These are phyloP conservation scores for Sequoiadendron giganteum DNA, from an alignment of 75 land plant species.

Conservation along the genomic window DNA sequence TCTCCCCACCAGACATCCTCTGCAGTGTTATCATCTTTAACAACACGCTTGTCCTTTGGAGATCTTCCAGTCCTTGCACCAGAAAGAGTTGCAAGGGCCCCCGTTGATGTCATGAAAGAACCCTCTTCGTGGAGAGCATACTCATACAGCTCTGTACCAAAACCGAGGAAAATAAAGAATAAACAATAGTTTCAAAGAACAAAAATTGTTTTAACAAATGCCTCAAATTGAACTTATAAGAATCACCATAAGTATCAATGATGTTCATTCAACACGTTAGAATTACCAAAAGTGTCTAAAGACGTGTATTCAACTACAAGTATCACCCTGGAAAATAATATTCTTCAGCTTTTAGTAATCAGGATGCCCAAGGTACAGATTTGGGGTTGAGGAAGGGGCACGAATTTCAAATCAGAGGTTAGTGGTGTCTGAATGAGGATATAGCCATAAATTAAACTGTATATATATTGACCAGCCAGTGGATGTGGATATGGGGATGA, in stretches of 20 bases:
- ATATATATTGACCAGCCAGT: not conserved
- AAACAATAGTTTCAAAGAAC: not conserved
- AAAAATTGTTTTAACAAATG: not conserved
- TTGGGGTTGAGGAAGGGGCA: not conserved
- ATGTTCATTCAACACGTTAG: not conserved
- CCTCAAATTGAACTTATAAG: not conserved
- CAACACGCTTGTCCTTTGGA: slow-evolving; percentile 60
- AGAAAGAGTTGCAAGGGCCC: slow-evolving; percentile 57
- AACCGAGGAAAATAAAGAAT: not conserved
- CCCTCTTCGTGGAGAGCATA: slow-evolving; percentile 54
- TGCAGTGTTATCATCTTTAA: slow-evolving; percentile 31
- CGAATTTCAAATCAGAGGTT: not conserved
- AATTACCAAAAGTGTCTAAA: not conserved
- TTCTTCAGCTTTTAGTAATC: not conserved
- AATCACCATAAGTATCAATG: not conserved
- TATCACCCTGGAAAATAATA: not conserved
- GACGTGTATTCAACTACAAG: not conserved
- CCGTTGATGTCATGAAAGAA: slow-evolving; percentile 44
- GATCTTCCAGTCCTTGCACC: slow-evolving; percentile 57
- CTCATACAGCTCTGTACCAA: slow-evolving; percentile 48
- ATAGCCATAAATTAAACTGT: not conserved
- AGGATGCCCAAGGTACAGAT: not conserved
- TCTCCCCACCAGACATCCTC: slow-evolving; percentile 56
- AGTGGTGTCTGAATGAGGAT: not conserved
- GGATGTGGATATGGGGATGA: not conserved